Conservation (phyloP, 805 yeast species). For the Kockiozyma suomiensis region DNA sequence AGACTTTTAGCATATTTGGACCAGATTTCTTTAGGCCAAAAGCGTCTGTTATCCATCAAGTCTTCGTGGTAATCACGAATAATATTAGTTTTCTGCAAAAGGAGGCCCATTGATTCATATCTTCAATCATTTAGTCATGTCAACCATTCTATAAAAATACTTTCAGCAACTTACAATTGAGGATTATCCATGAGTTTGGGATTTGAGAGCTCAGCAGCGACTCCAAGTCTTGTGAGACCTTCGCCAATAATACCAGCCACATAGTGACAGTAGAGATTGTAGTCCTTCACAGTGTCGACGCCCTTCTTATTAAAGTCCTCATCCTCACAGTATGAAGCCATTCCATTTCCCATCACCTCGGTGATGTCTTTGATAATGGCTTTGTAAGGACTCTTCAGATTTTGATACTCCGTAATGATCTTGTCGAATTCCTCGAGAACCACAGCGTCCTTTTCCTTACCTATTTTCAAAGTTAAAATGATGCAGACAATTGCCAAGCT, state of each 20-base stretch:
- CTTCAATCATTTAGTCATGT: background rate
- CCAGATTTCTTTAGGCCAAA: slow-evolving; percentile 98
- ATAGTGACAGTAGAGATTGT: slow-evolving; percentile 89
- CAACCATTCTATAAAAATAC: background rate
- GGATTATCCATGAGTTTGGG: slow-evolving; percentile 55
- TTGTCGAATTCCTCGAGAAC: slow-evolving; percentile 79
- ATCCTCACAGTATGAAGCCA: slow-evolving; percentile 83
- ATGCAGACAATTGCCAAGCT: background rate
- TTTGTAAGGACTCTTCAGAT: slow-evolving; percentile 73
- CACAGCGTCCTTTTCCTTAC: slow-evolving; percentile 76
- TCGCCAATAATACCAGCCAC: slow-evolving; percentile 99
- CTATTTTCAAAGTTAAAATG: slow-evolving; percentile 40
- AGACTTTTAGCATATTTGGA: slow-evolving; percentile 67
- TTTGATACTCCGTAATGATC: slow-evolving; percentile 70
- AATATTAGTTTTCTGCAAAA: slow-evolving; percentile 93
- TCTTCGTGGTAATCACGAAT: slow-evolving; percentile 95
- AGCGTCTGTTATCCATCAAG: slow-evolving; percentile 84
- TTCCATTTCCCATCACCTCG: slow-evolving; percentile 90
- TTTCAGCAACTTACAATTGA: slow-evolving; percentile 46
- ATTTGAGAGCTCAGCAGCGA: slow-evolving; percentile 71
- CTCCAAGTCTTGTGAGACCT: slow-evolving; percentile 82
- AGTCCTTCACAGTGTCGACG: slow-evolving; percentile 74
- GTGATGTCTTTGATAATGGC: slow-evolving; percentile 78
- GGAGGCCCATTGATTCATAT: slow-evolving; percentile 90
- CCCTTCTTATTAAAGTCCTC: slow-evolving; percentile 81